phyloP scores from a whole-genome alignment of 345 rosid genomes.

The Murraya paniculata region DNA sequence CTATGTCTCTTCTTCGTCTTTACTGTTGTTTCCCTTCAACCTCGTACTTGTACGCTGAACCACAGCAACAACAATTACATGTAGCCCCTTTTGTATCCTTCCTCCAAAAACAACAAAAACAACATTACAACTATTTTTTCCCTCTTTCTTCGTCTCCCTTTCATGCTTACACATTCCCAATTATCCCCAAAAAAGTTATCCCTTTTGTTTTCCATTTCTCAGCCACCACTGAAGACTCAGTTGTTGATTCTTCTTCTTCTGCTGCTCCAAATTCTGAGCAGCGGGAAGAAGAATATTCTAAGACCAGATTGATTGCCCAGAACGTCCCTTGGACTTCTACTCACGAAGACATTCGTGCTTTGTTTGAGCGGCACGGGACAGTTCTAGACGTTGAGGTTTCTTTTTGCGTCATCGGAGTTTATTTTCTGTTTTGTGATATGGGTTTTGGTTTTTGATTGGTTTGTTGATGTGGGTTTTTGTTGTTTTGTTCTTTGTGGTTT shows the following conservation, averaged over 20 bases:
- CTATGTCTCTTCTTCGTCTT: conserved; percentile 52
- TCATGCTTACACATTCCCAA: conserved; percentile 16
- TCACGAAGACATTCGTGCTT: conserved; percentile 68
- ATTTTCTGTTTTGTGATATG: not conserved
- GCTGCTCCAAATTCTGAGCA: conserved; percentile 15
- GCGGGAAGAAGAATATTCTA: conserved; percentile 43
- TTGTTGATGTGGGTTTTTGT: conserved; percentile 13
- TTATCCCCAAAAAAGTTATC: conserved; percentile 26
- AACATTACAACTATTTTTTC: not conserved
- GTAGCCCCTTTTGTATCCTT: conserved; percentile 20
- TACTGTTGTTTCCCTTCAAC: conserved; percentile 31
- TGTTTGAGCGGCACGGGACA: conserved; percentile 67
- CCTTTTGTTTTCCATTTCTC: conserved; percentile 33
- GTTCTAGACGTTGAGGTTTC: conserved; percentile 75
- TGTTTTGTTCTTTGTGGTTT: conserved; percentile 10
- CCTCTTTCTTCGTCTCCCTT: conserved; percentile 22
- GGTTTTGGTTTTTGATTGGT: conserved; percentile 10
- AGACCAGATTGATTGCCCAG: conserved; percentile 60
- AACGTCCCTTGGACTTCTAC: conserved; percentile 78
- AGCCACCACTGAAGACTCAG: conserved; percentile 39
- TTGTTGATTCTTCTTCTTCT: conserved; percentile 13
- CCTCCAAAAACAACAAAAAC: conserved; percentile 24
- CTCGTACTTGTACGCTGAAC: conserved; percentile 6
- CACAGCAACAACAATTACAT: conserved; percentile 4
- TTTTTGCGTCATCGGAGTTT: not conserved